Base-by-base conservation (phyloP, 2,329 filamentous ascomycete species). In the Alternaria brassicicola region DNA sequence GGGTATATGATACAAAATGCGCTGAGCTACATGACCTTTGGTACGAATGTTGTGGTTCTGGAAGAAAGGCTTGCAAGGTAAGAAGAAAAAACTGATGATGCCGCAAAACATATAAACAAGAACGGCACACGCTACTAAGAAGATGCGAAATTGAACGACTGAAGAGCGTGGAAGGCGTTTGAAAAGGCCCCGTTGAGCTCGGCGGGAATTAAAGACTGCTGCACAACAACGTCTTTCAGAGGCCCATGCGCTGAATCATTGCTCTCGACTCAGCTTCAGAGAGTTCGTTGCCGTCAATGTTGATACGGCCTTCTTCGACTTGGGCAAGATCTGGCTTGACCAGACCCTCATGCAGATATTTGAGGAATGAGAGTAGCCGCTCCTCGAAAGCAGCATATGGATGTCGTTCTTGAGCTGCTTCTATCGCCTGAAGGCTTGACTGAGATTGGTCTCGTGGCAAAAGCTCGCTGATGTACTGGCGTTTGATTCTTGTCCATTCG, bases 321-420 rank as follows among this genome's bases (percentile, higher is more conserved):
- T 86, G 84, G 1, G 80, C 66, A 1, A 86, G 76, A 19, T 85
- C 74, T 0, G 85, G 85, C 30, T 76, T 72, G 19, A 80, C 70
- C 17, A 83, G 69, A 6, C 71, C 74, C 2, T 74, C 67, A 57
- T 83, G 77, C 12, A 86, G 68, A 26, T 75, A 69, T 1, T 71
- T 62, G 6, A 86, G 62, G 56, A 82, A 82, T 0, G 71, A 69
- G 4, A 81, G 59, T 2, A 85, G 61, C 1, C 64, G 59, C 3
- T 66, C 57, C 42, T 82, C 79, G 33, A 84, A 81, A 4, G 69
- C 64, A 9, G 62, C 7, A 77, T 71, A 51, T 72, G 78, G 48
- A 75, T 70, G 70, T 46, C 13, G 78, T 33, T 31, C 55, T 47
- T 60, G 74, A 51, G 58, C 80, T 41, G 47, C 73, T 71, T 59